Evolutionary conservation across 2,329 filamentous ascomycete genomes (phyloP).

Genomic region (Fusarium aywerte): DNA sequence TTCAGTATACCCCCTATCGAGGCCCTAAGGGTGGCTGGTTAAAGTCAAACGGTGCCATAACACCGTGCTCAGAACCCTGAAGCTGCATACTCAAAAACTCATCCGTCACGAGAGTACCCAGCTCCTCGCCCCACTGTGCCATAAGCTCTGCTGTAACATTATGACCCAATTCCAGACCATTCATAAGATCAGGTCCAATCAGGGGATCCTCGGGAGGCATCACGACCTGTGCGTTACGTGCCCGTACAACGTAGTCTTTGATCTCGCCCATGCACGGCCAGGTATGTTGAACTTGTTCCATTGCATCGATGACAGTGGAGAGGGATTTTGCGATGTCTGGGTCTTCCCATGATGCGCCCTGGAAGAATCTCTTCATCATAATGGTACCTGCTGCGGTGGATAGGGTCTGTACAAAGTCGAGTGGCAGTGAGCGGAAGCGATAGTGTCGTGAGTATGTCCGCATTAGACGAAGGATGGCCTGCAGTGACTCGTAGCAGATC

Average conservation of each 20-base stretch:
- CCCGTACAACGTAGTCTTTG: conserved; percentile 49
- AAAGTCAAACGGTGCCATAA: conserved; percentile 49
- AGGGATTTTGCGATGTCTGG: conserved; percentile 61
- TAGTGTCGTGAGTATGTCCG: conserved; percentile 58
- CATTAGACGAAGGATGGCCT: conserved; percentile 58
- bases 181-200: conserved; percentile 50
- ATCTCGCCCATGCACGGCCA: conserved; percentile 60
- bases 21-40: conserved; percentile 41
- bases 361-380: conserved; percentile 59
- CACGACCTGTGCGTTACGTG: conserved; percentile 47
- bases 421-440: conserved; percentile 55
- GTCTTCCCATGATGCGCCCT: conserved; percentile 55
- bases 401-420: conserved; percentile 62
- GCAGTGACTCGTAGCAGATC: conserved; percentile 61
- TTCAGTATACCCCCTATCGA: not conserved
- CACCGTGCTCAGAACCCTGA: conserved; percentile 41
- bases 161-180: conserved; percentile 46
- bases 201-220: conserved; percentile 49
- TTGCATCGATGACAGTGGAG: conserved; percentile 60
- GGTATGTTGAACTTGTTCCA: conserved; percentile 62
- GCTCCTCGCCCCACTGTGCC: conserved; percentile 47
- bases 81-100: conserved; percentile 51
- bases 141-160: conserved; percentile 43
- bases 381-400: conserved; percentile 59
- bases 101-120: conserved; percentile 51